A percentile compares a stretch with the other conserved stretches of the same genome.
phyloP scores from a whole-genome alignment of 306 rosid genomes.

The Cucumis sativus region Cucumber_9930_V3 NC_026658.2:16147001-16147500 shows the following conservation, averaged over 20 bases:
- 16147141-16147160: constrained; percentile 98
- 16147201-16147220: constrained; percentile 99
- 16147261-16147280: constrained; percentile 73
- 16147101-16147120: constrained; percentile 59
- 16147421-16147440: constrained; percentile 65
- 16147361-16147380: constrained; percentile 80
- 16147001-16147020: constrained; percentile 80
- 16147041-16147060: constrained; percentile 81
- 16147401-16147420: constrained; percentile 47
- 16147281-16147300: constrained; percentile 89
- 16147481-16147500: constrained; percentile 28
- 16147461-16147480: constrained; percentile 17
- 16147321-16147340: constrained; percentile 81
- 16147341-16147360: constrained; percentile 53
- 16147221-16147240: constrained; percentile 84
- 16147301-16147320: constrained; percentile 59
- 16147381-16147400: constrained; percentile 55
- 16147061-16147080: constrained; percentile 79
- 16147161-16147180: constrained; percentile 80
- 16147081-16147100: constrained; percentile 92
- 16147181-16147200: constrained; percentile 79
- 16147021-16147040: constrained; percentile 95
- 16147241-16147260: constrained; percentile 92
- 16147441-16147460: constrained; percentile 15
- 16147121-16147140: constrained; percentile 89